Base-by-base conservation (phyloP, 805 yeast species). In the Wickerhamiella shivajii region DNA sequence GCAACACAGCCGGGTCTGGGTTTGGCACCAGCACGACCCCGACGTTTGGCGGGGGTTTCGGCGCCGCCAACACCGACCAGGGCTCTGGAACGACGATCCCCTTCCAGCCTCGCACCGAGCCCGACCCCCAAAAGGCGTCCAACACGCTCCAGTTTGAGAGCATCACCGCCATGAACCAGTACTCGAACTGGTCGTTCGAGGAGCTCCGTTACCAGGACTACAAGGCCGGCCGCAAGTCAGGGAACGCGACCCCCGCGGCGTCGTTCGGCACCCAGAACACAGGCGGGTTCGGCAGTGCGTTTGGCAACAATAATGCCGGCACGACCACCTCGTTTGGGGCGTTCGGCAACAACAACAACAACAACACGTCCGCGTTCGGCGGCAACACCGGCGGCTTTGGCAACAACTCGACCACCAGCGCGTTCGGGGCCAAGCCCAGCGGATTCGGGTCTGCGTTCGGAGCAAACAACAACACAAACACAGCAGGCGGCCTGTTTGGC, bases 151-250 rank as follows among this genome's bases (percentile, higher is more conserved):
- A 23, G 24, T 85, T 63, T 57, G 81, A 87, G 55, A 72, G 72
- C 45, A 77, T 90, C 40, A 62, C 79, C 8, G 69, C 80, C 28
- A 85, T 90, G 96, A 93, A 93, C 4, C 93, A 83, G 54, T 90
- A 87, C 52, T 67, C 67, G 45, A 73, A 74, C 45, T 79, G 56
- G 46, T 79, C 94, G 0, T 69, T 74, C 49, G 96, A 84, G 54
- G 98, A 90, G 52, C 67, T 90, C 55, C 69, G 99, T 51, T 61
- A 68, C 45, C 87, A 77, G 53, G 99, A 90, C 57, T 90, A 90
- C 52, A 71, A 72, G 45, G 78, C 73, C 42, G 71, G 90, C 49
- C 66, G 71, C 39, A 71, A 43, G 41, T 85, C 80, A 11, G 70
- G 60, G 40, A 56, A 62, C 18, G 42, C 29, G 11, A 38, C 33